Percentiles rank a stretch among this genome's conserved stretches.
These are phyloP conservation scores for Persicaria tinctoria DNA, from an alignment of 148 eudicot genomes.

Conservation along the genomic window DNA sequence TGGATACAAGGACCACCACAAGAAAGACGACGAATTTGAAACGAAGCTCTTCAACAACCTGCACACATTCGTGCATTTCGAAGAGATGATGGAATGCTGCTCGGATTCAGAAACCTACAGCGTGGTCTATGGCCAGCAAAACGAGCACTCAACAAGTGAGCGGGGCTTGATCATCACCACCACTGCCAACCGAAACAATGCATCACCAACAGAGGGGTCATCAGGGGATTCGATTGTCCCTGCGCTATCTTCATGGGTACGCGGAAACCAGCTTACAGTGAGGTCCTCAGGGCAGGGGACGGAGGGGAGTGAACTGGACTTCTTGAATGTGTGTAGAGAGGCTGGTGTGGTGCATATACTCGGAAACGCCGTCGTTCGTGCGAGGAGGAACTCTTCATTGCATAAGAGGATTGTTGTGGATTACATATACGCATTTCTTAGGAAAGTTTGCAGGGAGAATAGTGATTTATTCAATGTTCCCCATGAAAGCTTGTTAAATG, in stretches of 20 bases:
- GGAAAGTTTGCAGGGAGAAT: constrained; percentile 96
- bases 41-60: constrained; percentile 69
- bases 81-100: constrained; percentile 84
- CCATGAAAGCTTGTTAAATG: constrained; percentile 87
- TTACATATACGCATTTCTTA: constrained; percentile 87
- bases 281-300: constrained; percentile 54
- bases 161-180: constrained; percentile 17
- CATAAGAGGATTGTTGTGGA: constrained; percentile 68
- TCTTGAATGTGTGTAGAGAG: constrained; percentile 59
- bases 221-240: constrained; percentile 69
- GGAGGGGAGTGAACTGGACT: constrained; percentile 74
- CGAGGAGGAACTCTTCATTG: constrained; percentile 57
- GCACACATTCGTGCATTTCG: constrained; percentile 66
- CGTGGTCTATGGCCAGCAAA: constrained; percentile 55
- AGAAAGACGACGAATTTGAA: constrained; percentile 84
- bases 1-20: constrained; percentile 91
- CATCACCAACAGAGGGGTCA: constrained; percentile 10
- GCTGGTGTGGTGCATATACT: constrained; percentile 95
- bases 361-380: constrained; percentile 77
- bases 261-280: constrained; percentile 15
- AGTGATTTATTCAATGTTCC: constrained; percentile 93
- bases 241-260: constrained; percentile 30
- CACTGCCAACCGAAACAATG: not conserved
- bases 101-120: constrained; percentile 87
- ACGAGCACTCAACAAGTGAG: constrained; percentile 40